Percentiles rank a stretch among this genome's conserved stretches.
These are phyloP conservation scores for Microsporum audouinii DNA, from an alignment of 2,329 filamentous ascomycete genomes.

Conservation along the genomic window DNA sequence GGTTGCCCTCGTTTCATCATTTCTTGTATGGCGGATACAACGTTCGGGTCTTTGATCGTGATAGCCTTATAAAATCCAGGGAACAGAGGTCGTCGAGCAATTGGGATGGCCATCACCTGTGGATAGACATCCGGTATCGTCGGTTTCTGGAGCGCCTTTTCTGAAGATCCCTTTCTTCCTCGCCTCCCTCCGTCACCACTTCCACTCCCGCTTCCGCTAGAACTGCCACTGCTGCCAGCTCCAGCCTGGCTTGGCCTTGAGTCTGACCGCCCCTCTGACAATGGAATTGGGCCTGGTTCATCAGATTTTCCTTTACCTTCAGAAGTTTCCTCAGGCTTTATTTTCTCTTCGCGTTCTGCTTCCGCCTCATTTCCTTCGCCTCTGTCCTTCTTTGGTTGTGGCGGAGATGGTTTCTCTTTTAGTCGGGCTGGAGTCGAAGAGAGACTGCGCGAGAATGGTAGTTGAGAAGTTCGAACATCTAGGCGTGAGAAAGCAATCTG, in stretches of 20 bases:
- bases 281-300: slow-evolving; percentile 34
- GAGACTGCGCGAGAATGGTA: slow-evolving; percentile 30
- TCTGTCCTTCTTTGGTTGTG: slow-evolving; percentile 32
- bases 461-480: slow-evolving; percentile 9
- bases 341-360: slow-evolving; percentile 22
- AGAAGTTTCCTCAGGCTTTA: slow-evolving; percentile 23
- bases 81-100: slow-evolving; percentile 84
- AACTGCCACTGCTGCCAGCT: slow-evolving; percentile 39
- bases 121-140: slow-evolving; percentile 90
- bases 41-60: slow-evolving; percentile 85
- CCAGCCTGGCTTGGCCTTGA: slow-evolving; percentile 40
- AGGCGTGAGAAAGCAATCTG: slow-evolving; percentile 20
- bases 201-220: slow-evolving; percentile 27
- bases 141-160: slow-evolving; percentile 73
- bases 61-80: slow-evolving; percentile 98
- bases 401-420: slow-evolving; percentile 45
- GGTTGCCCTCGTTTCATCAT: slow-evolving; percentile 95
- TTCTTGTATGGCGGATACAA: slow-evolving; percentile 83
- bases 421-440: slow-evolving; percentile 38
- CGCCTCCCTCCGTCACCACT: slow-evolving; percentile 28
- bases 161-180: slow-evolving; percentile 55
- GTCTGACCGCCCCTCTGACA: slow-evolving; percentile 20
- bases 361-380: slow-evolving; percentile 35
- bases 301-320: slow-evolving; percentile 39
- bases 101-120: slow-evolving; percentile 93